Evolutionary conservation across 306 rosid genomes (phyloP).

Genomic region (Hippophae rhamnoides): DNA sequence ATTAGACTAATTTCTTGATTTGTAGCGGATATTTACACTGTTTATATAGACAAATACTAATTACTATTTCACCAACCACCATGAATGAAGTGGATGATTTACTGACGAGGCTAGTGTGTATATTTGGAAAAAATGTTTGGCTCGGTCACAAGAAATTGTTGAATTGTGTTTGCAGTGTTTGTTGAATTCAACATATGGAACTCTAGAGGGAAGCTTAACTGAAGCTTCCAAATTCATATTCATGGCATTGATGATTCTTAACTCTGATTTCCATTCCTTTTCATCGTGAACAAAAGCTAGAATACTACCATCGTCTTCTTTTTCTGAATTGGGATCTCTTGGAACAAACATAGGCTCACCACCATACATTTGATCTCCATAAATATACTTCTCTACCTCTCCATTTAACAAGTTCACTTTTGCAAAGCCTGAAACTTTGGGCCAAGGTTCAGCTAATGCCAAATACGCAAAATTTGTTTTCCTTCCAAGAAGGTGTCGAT

Average conservation of each 20-base stretch:
- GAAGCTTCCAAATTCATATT: conserved; percentile 64
- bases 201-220: conserved; percentile 5
- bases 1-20: too few relatives aligned
- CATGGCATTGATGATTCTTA: conserved; percentile 70
- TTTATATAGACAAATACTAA: too few relatives aligned
- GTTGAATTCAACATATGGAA: too few relatives aligned
- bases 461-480: conserved; percentile 63
- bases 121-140: too few relatives aligned
- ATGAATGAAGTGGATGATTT: too few relatives aligned
- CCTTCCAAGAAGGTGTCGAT: conserved; percentile 60
- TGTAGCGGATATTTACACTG: too few relatives aligned
- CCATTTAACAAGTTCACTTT: conserved; percentile 67
- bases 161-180: too few relatives aligned
- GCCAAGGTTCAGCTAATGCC: conserved; percentile 96
- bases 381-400: conserved; percentile 37
- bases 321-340: conserved; percentile 21
- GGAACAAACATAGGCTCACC: conserved; percentile 94
- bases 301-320: conserved; percentile 72
- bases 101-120: too few relatives aligned
- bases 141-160: too few relatives aligned
- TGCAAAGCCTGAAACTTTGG: conserved; percentile 85
- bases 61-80: too few relatives aligned
- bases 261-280: conserved; percentile 69
- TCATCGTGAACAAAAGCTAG: conserved; percentile 80
- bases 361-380: conserved; percentile 58